Evolutionary conservation across 345 rosid genomes (phyloP), one percentile per base, ranked within the genome.

Genomic region (Hypericum androsaemum): DNA sequence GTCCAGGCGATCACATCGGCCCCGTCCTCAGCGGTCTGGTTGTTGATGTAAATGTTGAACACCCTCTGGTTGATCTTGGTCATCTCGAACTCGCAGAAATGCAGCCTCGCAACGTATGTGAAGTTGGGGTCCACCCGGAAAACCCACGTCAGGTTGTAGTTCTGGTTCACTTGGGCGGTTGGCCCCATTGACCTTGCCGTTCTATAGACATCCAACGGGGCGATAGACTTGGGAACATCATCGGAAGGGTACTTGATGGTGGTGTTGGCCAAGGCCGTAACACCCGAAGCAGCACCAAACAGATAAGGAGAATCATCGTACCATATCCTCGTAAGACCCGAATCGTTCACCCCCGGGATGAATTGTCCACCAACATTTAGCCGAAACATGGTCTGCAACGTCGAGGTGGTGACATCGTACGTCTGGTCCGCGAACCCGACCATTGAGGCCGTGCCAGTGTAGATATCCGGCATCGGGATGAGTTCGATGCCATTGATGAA

Each of bases 1-100:
- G 65, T 28, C 70, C 70, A 60, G 0, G 56, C 65, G 36, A 66
- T 60, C 61, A 66, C 70, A 51, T 66, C 70, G 0, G 70, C 61
- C 15, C 28, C 60, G 0, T 36, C 28, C 17, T 60, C 57, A 10
- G 70, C 70, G 39, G 65, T 66, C 32, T 50, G 50, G 43, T 66
- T 66, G 46, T 66, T 66, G 5, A 66, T 32, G 32, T 48, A 60
- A 35, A 66, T 66, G 56, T 66, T 15, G 39, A 66, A 66, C 8
- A 48, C 47, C 39, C 69, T 52, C 64, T 65, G 64, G 14, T 65
- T 65, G 10, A 46, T 10, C 17, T 15, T 58, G 0, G 50, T 41
- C 51, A 39, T 2, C 41, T 36, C 38, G 36, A n/a, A 47, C 28
- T 65, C 69, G 8, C 69, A 65, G 54, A 65, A 65, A 48, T 65